A percentile compares a stretch with the other conserved stretches of the same genome.
Conservation (phyloP, 1,284 basidiomycete genomes). For the Cutaneotrichosporon cyanovorans region DNA sequence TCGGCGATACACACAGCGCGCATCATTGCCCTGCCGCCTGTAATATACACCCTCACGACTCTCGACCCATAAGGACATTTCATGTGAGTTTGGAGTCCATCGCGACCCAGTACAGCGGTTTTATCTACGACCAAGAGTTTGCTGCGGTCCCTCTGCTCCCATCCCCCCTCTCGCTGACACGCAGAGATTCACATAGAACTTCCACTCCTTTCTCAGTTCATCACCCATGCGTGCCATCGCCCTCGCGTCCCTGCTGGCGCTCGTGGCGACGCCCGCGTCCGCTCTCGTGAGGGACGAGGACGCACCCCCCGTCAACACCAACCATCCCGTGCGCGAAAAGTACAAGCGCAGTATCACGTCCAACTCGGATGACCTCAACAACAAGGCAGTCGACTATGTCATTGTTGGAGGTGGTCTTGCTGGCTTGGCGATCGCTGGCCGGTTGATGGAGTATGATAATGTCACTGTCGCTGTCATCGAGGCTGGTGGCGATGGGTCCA, state of each 20-base stretch:
- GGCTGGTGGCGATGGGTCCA: constrained; percentile 58
- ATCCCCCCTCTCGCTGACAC: too few species aligned
- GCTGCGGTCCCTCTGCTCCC: too few species aligned
- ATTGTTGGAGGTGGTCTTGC: constrained; percentile 58
- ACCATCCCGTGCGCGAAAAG: constrained; percentile 27
- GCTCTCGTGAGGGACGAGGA: background rate
- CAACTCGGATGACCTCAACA: constrained; percentile 23
- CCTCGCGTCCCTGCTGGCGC: constrained; percentile 7
- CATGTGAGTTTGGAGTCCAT: too few species aligned
- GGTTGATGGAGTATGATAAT: constrained; percentile 62
- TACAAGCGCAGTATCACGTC: constrained; percentile 29
- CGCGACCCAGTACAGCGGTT: too few species aligned
- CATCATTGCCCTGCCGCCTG: too few species aligned
- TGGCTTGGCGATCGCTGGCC: constrained; percentile 62
- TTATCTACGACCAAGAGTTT: too few species aligned
- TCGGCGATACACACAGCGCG: too few species aligned
- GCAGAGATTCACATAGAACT: too few species aligned
- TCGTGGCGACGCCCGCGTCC: constrained; percentile 3
- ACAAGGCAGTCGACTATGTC: constrained; percentile 41
- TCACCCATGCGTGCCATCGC: background rate
- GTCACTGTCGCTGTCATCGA: constrained; percentile 66
- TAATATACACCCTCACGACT: too few species aligned
- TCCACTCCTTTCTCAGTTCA: background rate
- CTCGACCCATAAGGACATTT: too few species aligned
- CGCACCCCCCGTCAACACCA: constrained; percentile 14